phyloP scores from a whole-genome alignment of 352 stramenopile species.

The Pythium chondricola region DNA sequence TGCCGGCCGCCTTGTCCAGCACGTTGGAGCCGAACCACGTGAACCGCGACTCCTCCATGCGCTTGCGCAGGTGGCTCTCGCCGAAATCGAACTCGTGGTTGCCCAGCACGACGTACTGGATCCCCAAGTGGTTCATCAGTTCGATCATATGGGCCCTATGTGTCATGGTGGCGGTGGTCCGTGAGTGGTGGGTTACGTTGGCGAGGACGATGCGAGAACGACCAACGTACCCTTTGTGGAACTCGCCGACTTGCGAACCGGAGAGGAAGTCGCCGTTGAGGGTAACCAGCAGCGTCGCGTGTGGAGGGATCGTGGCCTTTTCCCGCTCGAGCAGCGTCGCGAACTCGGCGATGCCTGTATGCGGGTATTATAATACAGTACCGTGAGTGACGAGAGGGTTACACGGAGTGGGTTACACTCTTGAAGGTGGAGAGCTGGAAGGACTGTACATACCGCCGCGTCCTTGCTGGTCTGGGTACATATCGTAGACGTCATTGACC shows the following conservation, averaged over 20 bases:
- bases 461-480: conserved; percentile 56
- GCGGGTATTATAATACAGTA: background rate
- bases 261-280: conserved; percentile 79
- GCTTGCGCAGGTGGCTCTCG: conserved; percentile 33
- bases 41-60: conserved; percentile 50
- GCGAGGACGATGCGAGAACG: too few species aligned
- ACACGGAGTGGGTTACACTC: too few species aligned
- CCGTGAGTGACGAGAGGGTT: too few species aligned
- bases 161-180: too few species aligned
- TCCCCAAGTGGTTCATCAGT: conserved; percentile 62
- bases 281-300: conserved; percentile 58
- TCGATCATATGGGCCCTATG: conserved; percentile 70
- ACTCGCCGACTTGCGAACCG: conserved; percentile 49
- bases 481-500: conserved; percentile 75
- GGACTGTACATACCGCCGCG: conserved; percentile 25
- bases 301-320: conserved; percentile 27
- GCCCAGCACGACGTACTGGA: conserved; percentile 69
- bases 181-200: too few species aligned
- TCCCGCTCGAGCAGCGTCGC: conserved; percentile 54
- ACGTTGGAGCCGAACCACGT: conserved; percentile 80
- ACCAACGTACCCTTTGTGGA: conserved; percentile 51
- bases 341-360: conserved; percentile 43
- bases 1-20: conserved; percentile 25
- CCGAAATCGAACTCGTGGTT: conserved; percentile 85
- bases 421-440: too few species aligned